Conservation (phyloP, 2,329 filamentous ascomycete genomes). For the Talaromyces sp. region DNA sequence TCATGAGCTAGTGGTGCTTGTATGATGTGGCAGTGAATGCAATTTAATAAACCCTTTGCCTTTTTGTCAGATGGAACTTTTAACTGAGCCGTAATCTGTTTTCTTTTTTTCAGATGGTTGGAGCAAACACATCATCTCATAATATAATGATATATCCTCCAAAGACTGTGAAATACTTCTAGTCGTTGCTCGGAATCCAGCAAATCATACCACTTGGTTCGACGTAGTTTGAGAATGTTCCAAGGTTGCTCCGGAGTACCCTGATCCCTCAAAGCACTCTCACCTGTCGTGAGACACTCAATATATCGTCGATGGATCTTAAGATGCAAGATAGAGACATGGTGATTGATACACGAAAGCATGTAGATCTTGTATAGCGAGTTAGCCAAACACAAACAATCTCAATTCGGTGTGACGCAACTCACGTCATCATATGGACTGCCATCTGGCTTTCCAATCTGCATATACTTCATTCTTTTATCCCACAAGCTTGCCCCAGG, state of each 20-base stretch:
- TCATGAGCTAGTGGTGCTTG: neutral
- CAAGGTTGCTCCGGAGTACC: constrained; percentile 39
- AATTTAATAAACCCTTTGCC: neutral
- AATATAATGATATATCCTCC: constrained; percentile 57
- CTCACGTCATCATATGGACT: constrained; percentile 55
- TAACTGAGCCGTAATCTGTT: neutral
- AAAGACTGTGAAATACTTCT: constrained; percentile 55
- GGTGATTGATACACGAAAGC: constrained; percentile 61
- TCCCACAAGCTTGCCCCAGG: constrained; percentile 55
- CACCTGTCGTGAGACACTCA: constrained; percentile 50
- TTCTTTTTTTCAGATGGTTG: neutral
- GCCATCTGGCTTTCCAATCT: constrained; percentile 52
- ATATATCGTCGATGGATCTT: constrained; percentile 56
- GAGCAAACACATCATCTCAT: constrained; percentile 30
- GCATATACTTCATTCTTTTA: constrained; percentile 53
- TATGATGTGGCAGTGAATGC: neutral
- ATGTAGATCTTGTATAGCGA: constrained; percentile 52
- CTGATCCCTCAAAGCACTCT: constrained; percentile 25
- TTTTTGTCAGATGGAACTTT: neutral
- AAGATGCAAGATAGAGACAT: constrained; percentile 58
- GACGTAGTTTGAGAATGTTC: constrained; percentile 52
- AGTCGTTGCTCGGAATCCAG: constrained; percentile 53
- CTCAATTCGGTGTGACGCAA: neutral
- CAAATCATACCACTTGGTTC: constrained; percentile 59
- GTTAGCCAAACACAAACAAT: constrained; percentile 8